phyloP scores from a whole-genome alignment of 768 basidiomycete genomes.

The Sporobolomyces roseus region DNA sequence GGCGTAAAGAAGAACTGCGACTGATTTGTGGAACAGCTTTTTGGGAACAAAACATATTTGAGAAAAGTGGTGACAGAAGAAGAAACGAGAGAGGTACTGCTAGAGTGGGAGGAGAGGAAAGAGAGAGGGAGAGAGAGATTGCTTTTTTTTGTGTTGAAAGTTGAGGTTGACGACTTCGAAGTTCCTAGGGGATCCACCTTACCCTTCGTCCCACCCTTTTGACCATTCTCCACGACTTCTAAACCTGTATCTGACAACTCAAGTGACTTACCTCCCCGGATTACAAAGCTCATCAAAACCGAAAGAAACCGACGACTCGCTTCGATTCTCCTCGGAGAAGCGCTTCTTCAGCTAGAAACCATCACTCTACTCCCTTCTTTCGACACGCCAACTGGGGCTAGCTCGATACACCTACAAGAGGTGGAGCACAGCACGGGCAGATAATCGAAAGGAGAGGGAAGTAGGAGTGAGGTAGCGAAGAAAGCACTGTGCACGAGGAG shows the following conservation, averaged over 20 bases:
- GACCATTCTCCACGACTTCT: neutral
- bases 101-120: neutral
- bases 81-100: neutral
- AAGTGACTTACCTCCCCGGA: too few species aligned
- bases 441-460: constrained; percentile 1
- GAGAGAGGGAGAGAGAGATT: constrained; percentile 11
- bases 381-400: constrained; percentile 16
- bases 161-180: too few species aligned
- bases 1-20: too few species aligned
- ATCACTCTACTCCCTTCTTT: neutral
- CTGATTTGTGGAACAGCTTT: too few species aligned
- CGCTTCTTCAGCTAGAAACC: neutral
- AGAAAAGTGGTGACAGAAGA: neutral
- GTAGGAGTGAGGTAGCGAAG: neutral
- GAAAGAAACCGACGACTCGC: neutral
- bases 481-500: neutral
- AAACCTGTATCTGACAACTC: too few species aligned
- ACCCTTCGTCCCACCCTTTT: constrained; percentile 7
- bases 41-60: neutral
- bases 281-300: constrained; percentile 9
- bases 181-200: neutral
- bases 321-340: neutral
- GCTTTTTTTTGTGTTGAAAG: neutral
- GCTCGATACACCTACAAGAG: constrained; percentile 8
- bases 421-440: constrained; percentile 20